Evolutionary conservation across 2,329 filamentous ascomycete species (phyloP), one percentile per base, ranked within the genome.

Genomic region (Fonsecaea monophora): DNA sequence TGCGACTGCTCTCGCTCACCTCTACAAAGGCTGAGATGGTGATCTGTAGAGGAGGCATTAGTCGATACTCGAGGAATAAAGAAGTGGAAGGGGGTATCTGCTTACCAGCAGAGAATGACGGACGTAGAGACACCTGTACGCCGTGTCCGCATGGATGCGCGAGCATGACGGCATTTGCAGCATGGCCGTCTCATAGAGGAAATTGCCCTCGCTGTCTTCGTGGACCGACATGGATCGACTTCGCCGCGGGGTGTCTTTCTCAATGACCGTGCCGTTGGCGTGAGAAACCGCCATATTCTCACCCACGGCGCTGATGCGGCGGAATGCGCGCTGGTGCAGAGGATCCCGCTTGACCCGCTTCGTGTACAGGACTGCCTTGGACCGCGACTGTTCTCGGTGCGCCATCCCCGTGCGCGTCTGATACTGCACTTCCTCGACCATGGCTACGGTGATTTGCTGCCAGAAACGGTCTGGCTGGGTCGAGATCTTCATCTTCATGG

Each of bases 401-500:
- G 38, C 60, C 50, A 55, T 37, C 9, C 50, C 50, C 13, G 55
- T 32, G 5, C 60, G 48, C 12, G 60, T 62, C 13, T 40, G 60
- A n/a, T 62, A 62, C 32, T 64, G 53, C 37, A 64, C 40, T 6
- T 57, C 62, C 37, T 64, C 62, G 34, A 64, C 62, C 54, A 64
- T 21, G 10, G 62, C 34, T 7, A 64, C 54, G 21, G 45, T 59
- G 53, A 64, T 64, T 12, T 50, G 48, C 38, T 62, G 60, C 60
- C 60, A 62, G 18, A 35, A 62, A 6, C 60, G 60, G 45, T 62
- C 60, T 8, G 34, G 10, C 5, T 38, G 60, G 30, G 60, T 55
- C 9, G 60, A 45, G 12, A 62, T 40, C 15, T 55, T 62, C 34
- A 62, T 62, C 5, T n/a, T 42, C 18, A 62, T 8, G 21, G 60